Evolutionary conservation across 768 basidiomycete genomes (phyloP).

Genomic region (Melanogaster broomeanus): DNA sequence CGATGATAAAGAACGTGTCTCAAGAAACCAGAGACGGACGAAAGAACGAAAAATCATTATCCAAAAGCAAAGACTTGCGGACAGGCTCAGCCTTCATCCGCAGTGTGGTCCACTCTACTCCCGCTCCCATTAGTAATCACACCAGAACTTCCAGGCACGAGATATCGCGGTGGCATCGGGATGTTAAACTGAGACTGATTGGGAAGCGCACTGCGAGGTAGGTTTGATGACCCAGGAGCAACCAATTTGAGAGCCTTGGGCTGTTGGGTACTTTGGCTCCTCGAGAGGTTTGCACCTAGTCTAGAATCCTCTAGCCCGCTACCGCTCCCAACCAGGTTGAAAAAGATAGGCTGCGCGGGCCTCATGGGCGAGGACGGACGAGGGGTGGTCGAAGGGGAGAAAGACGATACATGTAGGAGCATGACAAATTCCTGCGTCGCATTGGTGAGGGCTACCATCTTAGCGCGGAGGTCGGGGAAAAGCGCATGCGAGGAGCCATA

Average conservation of each 20-base stretch:
- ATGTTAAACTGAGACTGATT: constrained; percentile 48
- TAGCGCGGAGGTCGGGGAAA: constrained; percentile 59
- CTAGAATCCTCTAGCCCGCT: constrained; percentile 46
- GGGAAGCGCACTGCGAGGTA: constrained; percentile 56
- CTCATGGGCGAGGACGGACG: constrained; percentile 64
- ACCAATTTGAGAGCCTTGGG: constrained; percentile 42
- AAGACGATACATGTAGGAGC: constrained; percentile 82
- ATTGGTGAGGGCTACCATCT: constrained; percentile 77
- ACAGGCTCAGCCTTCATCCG: constrained; percentile 35
- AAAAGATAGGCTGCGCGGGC: constrained; percentile 21
- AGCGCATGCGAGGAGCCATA: constrained; percentile 58
- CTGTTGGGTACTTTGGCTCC: constrained; percentile 58
- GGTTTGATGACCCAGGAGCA: constrained; percentile 29
- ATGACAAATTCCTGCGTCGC: constrained; percentile 88
- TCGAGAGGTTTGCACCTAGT: constrained; percentile 55
- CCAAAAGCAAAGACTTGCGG: constrained; percentile 1
- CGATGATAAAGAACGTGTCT: background rate
- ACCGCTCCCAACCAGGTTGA: constrained; percentile 9
- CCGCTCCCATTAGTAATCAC: constrained; percentile 12
- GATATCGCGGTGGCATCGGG: constrained; percentile 30
- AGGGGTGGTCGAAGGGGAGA: constrained; percentile 58
- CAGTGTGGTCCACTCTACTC: constrained; percentile 10
- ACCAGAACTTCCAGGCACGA: background rate
- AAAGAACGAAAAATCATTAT: constrained; percentile 7
- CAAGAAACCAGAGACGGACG: background rate